Evolutionary conservation across 1,284 basidiomycete genomes (phyloP).

Genomic region (Melampsora larici-populina): DNA sequence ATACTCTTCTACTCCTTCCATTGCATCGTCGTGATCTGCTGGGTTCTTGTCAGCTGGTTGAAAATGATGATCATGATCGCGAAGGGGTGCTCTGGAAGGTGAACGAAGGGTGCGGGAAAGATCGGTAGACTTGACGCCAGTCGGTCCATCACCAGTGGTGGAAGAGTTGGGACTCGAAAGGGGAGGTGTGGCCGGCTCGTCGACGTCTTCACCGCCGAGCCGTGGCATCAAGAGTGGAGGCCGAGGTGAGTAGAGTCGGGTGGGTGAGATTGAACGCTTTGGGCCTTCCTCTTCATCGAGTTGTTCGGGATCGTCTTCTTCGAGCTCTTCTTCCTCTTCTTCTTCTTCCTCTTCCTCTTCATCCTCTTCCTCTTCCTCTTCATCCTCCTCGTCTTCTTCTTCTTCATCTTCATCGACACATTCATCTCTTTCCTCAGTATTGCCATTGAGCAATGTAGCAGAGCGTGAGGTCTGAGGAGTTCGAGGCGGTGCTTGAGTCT

Average conservation of each 20-base stretch:
- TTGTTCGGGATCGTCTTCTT: slow-evolving; percentile 45
- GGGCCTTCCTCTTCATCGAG: slow-evolving; percentile 43
- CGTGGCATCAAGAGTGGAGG: slow-evolving; percentile 2
- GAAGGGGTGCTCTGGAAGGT: slow-evolving; percentile 16
- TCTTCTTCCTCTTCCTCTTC: slow-evolving; percentile 45
- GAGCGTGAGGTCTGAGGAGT: neutral
- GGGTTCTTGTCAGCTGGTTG: neutral
- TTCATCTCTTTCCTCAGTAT: slow-evolving; percentile 44
- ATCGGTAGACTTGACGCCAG: slow-evolving; percentile 29
- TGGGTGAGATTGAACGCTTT: neutral
- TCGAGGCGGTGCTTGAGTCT: neutral
- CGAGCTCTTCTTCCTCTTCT: slow-evolving; percentile 46
- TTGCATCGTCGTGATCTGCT: neutral
- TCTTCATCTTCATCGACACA: slow-evolving; percentile 49
- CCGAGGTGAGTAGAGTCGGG: slow-evolving; percentile 7
- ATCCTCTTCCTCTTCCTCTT: slow-evolving; percentile 57
- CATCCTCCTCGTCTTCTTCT: slow-evolving; percentile 59
- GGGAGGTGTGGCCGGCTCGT: slow-evolving; percentile 21
- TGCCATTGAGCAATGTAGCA: slow-evolving; percentile 34
- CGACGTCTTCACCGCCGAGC: no score
- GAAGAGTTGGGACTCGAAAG: slow-evolving; percentile 35
- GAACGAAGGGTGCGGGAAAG: slow-evolving; percentile 19
- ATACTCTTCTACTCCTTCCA: neutral
- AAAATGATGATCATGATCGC: neutral
- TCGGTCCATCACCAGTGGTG: slow-evolving; percentile 12